These are phyloP conservation scores for Phymatotrichopsis omnivora DNA, from an alignment of 2,329 filamentous ascomycete genomes.

Conservation along the genomic window DNA sequence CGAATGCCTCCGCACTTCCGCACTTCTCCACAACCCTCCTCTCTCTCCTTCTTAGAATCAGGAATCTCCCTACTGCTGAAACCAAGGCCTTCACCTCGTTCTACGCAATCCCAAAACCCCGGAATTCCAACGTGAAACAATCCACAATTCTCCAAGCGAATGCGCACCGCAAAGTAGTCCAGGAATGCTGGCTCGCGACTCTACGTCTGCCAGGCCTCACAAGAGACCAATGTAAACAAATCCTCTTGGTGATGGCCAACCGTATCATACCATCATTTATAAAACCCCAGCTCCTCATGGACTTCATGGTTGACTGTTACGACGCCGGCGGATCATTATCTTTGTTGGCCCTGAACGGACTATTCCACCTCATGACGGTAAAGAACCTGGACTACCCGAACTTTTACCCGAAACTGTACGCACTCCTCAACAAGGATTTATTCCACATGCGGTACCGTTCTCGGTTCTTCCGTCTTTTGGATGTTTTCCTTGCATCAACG, in stretches of 20 bases:
- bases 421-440: conserved; percentile 71
- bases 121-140: conserved; percentile 16
- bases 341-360: conserved; percentile 76
- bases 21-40: conserved; percentile 48
- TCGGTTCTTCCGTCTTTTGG: conserved; percentile 81
- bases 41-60: conserved; percentile 54
- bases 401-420: conserved; percentile 92
- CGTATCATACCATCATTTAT: conserved; percentile 82
- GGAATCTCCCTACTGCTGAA: conserved; percentile 56
- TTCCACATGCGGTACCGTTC: conserved; percentile 92
- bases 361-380: conserved; percentile 89
- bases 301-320: conserved; percentile 94
- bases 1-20: conserved; percentile 31
- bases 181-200: conserved; percentile 76
- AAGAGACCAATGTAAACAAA: conserved; percentile 65
- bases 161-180: conserved; percentile 56
- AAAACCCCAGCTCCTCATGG: conserved; percentile 80
- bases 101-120: conserved; percentile 38
- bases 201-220: conserved; percentile 54
- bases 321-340: conserved; percentile 77
- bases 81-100: conserved; percentile 58
- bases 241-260: conserved; percentile 64
- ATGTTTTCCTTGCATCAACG: conserved; percentile 80
- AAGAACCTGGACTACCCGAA: conserved; percentile 92
- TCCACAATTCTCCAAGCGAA: conserved; percentile 32